These are phyloP conservation scores for Aspergillus hortae DNA, from an alignment of 2,329 filamentous ascomycete species.

Conservation along the genomic window DNA sequence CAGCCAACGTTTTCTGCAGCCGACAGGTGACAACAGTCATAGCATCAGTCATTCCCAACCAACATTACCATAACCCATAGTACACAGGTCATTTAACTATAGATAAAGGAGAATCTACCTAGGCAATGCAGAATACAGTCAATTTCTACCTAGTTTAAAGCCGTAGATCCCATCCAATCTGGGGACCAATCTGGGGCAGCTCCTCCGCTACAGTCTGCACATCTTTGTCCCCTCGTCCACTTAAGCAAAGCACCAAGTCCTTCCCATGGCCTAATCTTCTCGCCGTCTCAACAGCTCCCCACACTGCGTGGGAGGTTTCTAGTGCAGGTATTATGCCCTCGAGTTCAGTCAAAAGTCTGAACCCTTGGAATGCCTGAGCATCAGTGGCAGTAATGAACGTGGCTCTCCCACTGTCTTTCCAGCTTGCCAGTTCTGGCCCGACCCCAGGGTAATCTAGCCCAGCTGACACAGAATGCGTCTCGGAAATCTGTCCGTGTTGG, in stretches of 20 bases:
- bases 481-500: slow-evolving; percentile 76
- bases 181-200: slow-evolving; percentile 75
- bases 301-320: slow-evolving; percentile 87
- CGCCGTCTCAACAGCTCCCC: slow-evolving; percentile 77
- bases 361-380: slow-evolving; percentile 78
- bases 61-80: too few species aligned
- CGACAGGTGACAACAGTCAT: too few species aligned
- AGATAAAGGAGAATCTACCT: too few species aligned
- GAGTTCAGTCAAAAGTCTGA: slow-evolving; percentile 74
- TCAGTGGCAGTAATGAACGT: slow-evolving; percentile 86
- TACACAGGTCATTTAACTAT: too few species aligned
- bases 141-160: not conserved
- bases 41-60: too few species aligned
- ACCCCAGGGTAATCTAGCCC: slow-evolving; percentile 95
- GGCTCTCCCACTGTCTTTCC: slow-evolving; percentile 84
- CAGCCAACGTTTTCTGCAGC: too few species aligned
- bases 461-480: slow-evolving; percentile 79
- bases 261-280: slow-evolving; percentile 82
- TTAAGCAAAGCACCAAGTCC: slow-evolving; percentile 87
- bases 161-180: slow-evolving; percentile 63
- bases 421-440: slow-evolving; percentile 80
- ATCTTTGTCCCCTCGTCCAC: slow-evolving; percentile 91
- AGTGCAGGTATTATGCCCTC: slow-evolving; percentile 96
- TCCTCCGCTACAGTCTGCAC: slow-evolving; percentile 94
- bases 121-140: too few species aligned